These are phyloP conservation scores for Papiliotrema flavescens DNA, from an alignment of 1,284 basidiomycete genomes.

Conservation along the genomic window DNA sequence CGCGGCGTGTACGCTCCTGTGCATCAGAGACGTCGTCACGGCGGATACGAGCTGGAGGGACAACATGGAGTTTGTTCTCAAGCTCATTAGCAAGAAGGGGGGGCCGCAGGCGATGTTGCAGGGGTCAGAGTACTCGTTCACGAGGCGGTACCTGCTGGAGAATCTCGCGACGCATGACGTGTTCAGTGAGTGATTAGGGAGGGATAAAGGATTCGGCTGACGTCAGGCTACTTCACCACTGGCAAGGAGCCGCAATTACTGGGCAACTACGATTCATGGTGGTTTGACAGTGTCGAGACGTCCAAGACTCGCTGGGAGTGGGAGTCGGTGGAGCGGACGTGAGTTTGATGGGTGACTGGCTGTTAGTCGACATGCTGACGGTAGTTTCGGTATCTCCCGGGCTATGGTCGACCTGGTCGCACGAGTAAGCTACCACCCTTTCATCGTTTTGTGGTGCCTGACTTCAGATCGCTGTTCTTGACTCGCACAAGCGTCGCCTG, in stretches of 20 bases:
- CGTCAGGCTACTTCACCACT: constrained; percentile 28
- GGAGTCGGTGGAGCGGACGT: constrained; percentile 34
- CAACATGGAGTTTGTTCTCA: constrained; percentile 36
- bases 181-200: constrained; percentile 19
- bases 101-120: constrained; percentile 33
- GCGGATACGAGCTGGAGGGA: constrained; percentile 34
- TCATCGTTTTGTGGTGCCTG: neutral
- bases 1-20: constrained; percentile 32
- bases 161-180: constrained; percentile 35
- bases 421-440: constrained; percentile 17
- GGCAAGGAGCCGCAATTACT: constrained; percentile 32
- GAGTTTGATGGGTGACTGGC: neutral
- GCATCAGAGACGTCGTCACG: constrained; percentile 35
- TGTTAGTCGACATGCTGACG: neutral
- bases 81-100: constrained; percentile 27
- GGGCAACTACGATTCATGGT: constrained; percentile 35
- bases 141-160: constrained; percentile 32
- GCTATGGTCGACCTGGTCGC: constrained; percentile 35
- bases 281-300: constrained; percentile 37
- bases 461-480: constrained; percentile 18
- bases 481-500: constrained; percentile 27
- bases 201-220: neutral
- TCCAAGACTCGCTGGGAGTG: constrained; percentile 36
- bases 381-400: constrained; percentile 30
- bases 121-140: constrained; percentile 23